Evolutionary conservation across 345 rosid species (phyloP), one percentile per base, ranked within the genome.

Genomic region (Sonneratia alba): DNA sequence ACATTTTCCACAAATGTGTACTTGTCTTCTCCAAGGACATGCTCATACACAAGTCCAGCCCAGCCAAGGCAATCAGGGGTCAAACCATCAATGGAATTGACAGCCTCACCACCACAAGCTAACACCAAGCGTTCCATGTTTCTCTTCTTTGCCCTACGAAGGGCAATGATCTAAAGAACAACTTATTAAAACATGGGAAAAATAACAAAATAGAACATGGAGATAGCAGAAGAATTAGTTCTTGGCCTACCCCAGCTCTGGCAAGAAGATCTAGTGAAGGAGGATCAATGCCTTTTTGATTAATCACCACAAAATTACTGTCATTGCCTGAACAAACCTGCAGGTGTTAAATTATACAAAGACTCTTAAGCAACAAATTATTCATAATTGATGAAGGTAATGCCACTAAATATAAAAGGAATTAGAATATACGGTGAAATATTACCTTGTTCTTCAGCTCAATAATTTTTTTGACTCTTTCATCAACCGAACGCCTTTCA

Each of bases 261-360:
- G 96, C 94, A 77, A 96, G 94, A 74, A 96, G 89, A 78, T 96
- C 98, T 76, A 92, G 74, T 3, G 99, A 95, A 19, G 93, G 99
- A 59, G 99, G 98, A 74, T 95, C 99, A 70, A 95, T 95, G 70
- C 99, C 99, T 94, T 95, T 95, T 59, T 95, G 99, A 83, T 96
- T 96, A 55, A 96, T 81, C 63, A 96, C 83, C 66, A 96, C 87
- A 61, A 96, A 96, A 81, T 84, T 92, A 81, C 77, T 84, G 57
- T 88, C 97, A 76, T 83, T 86, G 69, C 85, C 96, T 1, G 87
- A 83, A 77, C 99, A 96, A 77, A 96, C 98, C 98, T 96, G 82
- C 84, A 86, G 6, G 72, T 16, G 14, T 42, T 68, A 67, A 38
- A 40, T 18, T n/a, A 22, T 6, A 32, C 49, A n/a, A 40, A 8